These are phyloP conservation scores for Camelina neglecta DNA, from an alignment of 345 rosid genomes.

Conservation along the genomic window DNA sequence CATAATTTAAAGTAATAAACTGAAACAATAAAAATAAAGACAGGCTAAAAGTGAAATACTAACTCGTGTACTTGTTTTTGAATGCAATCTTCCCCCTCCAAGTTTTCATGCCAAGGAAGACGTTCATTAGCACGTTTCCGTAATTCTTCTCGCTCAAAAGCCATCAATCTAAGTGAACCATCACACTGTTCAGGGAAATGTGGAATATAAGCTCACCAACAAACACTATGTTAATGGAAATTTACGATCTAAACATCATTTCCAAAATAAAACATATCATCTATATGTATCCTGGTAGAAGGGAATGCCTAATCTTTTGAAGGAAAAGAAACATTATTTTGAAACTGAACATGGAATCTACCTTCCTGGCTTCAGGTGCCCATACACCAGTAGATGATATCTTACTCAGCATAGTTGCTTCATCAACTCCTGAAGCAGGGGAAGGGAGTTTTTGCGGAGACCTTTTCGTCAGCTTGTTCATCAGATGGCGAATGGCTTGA, in stretches of 20 bases:
- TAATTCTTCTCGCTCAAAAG: conserved; percentile 83
- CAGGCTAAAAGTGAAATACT: conserved; percentile 44
- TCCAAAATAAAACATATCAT: conserved; percentile 5
- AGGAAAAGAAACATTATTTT: conserved; percentile 10
- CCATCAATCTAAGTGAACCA: conserved; percentile 79
- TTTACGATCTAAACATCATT: background rate
- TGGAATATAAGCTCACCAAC: conserved; percentile 20
- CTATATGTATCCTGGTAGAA: conserved; percentile 11
- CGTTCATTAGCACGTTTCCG: conserved; percentile 89
- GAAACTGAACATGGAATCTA: conserved; percentile 62
- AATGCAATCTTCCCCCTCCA: conserved; percentile 93
- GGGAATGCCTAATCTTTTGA: conserved; percentile 1
- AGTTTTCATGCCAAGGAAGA: conserved; percentile 93
- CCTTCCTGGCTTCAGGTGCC: conserved; percentile 47
- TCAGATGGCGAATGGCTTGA: conserved; percentile 78
- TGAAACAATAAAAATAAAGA: conserved; percentile 21
- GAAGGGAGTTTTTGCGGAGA: conserved; percentile 54
- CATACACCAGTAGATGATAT: conserved; percentile 63
- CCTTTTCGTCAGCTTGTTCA: conserved; percentile 62
- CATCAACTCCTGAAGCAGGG: conserved; percentile 50
- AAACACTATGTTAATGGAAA: conserved; percentile 19
- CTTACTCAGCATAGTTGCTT: conserved; percentile 56
- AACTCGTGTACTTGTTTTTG: conserved; percentile 97
- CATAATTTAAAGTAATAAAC: conserved; percentile 20
- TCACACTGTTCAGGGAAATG: conserved; percentile 55